Base-by-base conservation (phyloP, 768 basidiomycete genomes). In the Leucocoprinus sp. region DNA sequence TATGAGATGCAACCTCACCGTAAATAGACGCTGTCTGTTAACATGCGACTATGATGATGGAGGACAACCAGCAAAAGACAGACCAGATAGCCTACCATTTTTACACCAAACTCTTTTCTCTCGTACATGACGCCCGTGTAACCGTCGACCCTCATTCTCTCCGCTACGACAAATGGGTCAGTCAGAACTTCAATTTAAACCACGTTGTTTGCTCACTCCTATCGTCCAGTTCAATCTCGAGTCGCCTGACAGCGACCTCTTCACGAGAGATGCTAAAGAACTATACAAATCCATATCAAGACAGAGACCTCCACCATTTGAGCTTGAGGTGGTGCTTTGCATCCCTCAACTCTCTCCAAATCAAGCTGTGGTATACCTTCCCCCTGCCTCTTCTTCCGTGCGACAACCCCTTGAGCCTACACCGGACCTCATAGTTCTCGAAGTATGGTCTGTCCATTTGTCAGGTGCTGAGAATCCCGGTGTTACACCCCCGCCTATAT, bases 1-100 rank as follows among this genome's bases (percentile, higher is more conserved):
- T n/a, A 45, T 45, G 37, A 45, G 43, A 28, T 17, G 22, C 17
- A 0, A 22, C 9, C 34, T 29, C n/a, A 22, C 44, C 44, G 27
- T 7, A 45, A 29, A 26, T 26, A 28, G 43, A 14, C 12, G 9
- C 9, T 7, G 24, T 31, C 8, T 2, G 36, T 37, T 27, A 37
- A 37, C 12, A 41, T 21, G 46, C 26, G 14, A 33, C 37, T 24
- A 29, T 34, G 43, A 45, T 37, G 46, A 48, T 48, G 46, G 46
- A 48, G 46, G 31, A 4, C 31, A 39, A 48, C 39, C 40, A 41
- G 33, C 46, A 69, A 52, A 88, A 80, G 70, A 83, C 86, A 54
- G 86, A 91, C 72, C 85, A 88, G 72, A 90, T 91, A 56, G 83
- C 84, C 39, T 80, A 81, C 63, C 80, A 81, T 61, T 79, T 87